phyloP scores from a whole-genome alignment of 192 early-diverging fungal genomes.

The Phycomyces nitens region DNA sequence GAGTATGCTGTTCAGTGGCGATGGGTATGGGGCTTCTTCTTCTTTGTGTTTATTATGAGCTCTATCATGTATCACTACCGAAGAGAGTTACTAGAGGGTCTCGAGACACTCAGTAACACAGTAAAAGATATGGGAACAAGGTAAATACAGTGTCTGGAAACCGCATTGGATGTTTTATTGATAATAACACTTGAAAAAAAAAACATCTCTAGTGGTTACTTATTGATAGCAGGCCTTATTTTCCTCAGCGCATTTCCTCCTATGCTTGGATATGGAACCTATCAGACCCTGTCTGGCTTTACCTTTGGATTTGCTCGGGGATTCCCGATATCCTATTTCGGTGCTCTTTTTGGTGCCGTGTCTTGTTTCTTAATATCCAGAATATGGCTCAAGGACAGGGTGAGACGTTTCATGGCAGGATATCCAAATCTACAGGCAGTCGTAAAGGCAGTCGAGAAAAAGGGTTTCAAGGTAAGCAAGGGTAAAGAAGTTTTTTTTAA shows the following conservation, averaged over 20 bases:
- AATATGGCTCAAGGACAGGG: slow-evolving; percentile 42
- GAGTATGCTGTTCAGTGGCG: slow-evolving; percentile 20
- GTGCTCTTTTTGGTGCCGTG: slow-evolving; percentile 51
- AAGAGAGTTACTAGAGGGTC: slow-evolving; percentile 34
- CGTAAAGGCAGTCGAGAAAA: slow-evolving; percentile 55
- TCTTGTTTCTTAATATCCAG: slow-evolving; percentile 53
- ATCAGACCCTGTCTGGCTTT: slow-evolving; percentile 62
- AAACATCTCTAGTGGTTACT: slow-evolving; percentile 38
- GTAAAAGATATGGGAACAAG: slow-evolving; percentile 38
- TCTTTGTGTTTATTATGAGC: slow-evolving; percentile 28
- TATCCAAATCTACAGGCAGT: slow-evolving; percentile 48
- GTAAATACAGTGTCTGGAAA: slow-evolving; percentile 29
- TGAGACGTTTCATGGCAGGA: slow-evolving; percentile 38
- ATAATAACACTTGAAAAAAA: too few relatives aligned
- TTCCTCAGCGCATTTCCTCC: slow-evolving; percentile 68
- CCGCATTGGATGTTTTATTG: not conserved
- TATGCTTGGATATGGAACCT: slow-evolving; percentile 63
- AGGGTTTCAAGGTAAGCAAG: slow-evolving; percentile 53
- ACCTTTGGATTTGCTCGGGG: slow-evolving; percentile 61
- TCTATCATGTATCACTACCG: slow-evolving; percentile 29
- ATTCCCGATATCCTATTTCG: slow-evolving; percentile 54
- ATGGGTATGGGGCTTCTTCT: slow-evolving; percentile 32
- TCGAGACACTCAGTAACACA: slow-evolving; percentile 37
- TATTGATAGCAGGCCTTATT: slow-evolving; percentile 45
- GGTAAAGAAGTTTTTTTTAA: not conserved